Percentiles rank a stretch among this genome's conserved stretches.
Evolutionary conservation across 2,329 filamentous ascomycete genomes (phyloP).

Genomic region (Xylaria sp.): DNA sequence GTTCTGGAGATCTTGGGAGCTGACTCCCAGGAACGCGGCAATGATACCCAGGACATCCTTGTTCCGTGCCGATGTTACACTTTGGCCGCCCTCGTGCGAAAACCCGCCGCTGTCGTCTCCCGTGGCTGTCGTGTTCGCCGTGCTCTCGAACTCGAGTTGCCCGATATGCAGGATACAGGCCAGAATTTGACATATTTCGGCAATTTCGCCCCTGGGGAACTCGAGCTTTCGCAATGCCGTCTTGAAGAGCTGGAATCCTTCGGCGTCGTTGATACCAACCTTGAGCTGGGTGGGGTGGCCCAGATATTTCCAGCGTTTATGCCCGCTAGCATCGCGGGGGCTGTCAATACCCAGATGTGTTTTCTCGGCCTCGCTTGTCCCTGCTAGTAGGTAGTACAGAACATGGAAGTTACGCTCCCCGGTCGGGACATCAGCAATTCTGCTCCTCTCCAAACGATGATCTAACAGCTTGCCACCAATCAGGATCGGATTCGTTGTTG

Average conservation of each 20-base stretch:
- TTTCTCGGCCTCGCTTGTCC: slow-evolving; percentile 89
- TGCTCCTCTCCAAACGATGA: slow-evolving; percentile 87
- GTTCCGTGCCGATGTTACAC: slow-evolving; percentile 86
- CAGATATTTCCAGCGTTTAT: slow-evolving; percentile 92
- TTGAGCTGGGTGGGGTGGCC: slow-evolving; percentile 96
- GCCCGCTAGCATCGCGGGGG: slow-evolving; percentile 46
- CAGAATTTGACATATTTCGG: slow-evolving; percentile 93
- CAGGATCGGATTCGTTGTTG: slow-evolving; percentile 80
- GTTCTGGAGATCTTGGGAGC: slow-evolving; percentile 77
- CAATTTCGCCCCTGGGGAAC: slow-evolving; percentile 90
- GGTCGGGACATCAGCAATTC: slow-evolving; percentile 88
- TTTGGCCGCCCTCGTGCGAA: slow-evolving; percentile 90
- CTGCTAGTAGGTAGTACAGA: slow-evolving; percentile 91
- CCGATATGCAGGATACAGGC: slow-evolving; percentile 96
- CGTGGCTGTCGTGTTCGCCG: slow-evolving; percentile 74
- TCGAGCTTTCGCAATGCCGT: slow-evolving; percentile 91
- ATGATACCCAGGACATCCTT: slow-evolving; percentile 85
- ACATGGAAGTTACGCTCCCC: slow-evolving; percentile 97
- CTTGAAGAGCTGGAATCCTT: slow-evolving; percentile 97
- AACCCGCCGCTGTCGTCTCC: slow-evolving; percentile 95
- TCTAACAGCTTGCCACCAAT: slow-evolving; percentile 95
- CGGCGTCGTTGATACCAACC: slow-evolving; percentile 92
- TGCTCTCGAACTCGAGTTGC: slow-evolving; percentile 89
- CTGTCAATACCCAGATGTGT: slow-evolving; percentile 70
- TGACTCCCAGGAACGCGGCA: slow-evolving; percentile 92